These are phyloP conservation scores for Vicia villosa DNA, from an alignment of 306 rosid species.

Conservation along the genomic window DNA sequence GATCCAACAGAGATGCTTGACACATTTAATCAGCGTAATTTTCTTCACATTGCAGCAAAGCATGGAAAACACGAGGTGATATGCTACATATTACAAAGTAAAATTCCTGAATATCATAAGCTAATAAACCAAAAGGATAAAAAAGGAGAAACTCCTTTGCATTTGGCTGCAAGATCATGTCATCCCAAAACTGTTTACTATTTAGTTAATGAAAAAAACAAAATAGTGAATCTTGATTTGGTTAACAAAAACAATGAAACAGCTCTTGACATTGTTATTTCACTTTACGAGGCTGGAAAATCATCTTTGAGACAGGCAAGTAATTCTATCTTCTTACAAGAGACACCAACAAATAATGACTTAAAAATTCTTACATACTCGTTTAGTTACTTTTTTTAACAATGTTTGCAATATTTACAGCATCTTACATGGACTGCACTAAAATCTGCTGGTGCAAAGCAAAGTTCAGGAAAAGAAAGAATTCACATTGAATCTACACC, in stretches of 20 bases:
- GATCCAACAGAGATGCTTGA: constrained; percentile 32
- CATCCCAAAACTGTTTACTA: constrained; percentile 16
- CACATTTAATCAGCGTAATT: not conserved
- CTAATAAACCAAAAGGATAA: constrained; percentile 37
- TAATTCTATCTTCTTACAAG: not conserved
- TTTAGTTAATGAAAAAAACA: not conserved
- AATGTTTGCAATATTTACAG: constrained; percentile 1
- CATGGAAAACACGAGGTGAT: constrained; percentile 27
- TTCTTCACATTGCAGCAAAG: constrained; percentile 31
- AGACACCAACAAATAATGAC: no score
- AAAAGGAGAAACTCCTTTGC: constrained; percentile 36
- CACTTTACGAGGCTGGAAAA: not conserved
- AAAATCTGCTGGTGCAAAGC: constrained; percentile 13
- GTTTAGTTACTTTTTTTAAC: no score
- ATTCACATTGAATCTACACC: not conserved
- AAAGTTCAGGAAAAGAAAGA: not conserved
- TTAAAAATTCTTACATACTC: no score
- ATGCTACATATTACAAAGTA: not conserved
- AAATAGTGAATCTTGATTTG: not conserved
- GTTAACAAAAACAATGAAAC: not conserved
- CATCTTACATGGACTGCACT: constrained; percentile 31
- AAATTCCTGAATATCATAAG: not conserved
- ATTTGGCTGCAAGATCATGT: constrained; percentile 27
- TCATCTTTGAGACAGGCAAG: constrained; percentile 16
- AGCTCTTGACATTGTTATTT: not conserved